Percentiles rank a stretch among this genome's conserved stretches.
Conservation (phyloP, 2,329 filamentous ascomycete species). For the Coniochaeta pulveracea region DNA sequence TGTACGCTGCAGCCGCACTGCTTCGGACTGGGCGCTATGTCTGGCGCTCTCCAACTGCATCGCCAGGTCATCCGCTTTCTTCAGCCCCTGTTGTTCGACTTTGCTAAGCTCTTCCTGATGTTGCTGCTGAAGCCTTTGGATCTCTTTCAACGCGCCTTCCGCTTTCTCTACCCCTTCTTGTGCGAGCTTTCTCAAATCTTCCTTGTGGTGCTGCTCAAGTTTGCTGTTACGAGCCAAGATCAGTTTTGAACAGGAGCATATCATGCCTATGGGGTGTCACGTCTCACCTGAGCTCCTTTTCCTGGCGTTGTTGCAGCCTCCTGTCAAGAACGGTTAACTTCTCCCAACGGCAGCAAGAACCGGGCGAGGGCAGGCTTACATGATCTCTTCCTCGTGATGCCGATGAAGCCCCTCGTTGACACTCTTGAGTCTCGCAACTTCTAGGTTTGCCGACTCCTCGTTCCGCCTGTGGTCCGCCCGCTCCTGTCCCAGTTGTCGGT, state of each 20-base stretch:
- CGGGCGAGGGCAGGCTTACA: not conserved
- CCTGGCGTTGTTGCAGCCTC: not conserved
- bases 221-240: not conserved
- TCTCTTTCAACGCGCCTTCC: too few species aligned
- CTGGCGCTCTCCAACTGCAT: slow-evolving; percentile 26
- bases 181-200: too few species aligned
- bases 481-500: slow-evolving; percentile 56
- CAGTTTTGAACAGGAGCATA: not conserved
- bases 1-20: slow-evolving; percentile 33
- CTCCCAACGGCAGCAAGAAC: not conserved
- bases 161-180: too few species aligned
- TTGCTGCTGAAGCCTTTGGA: too few species aligned
- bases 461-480: slow-evolving; percentile 59
- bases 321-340: not conserved
- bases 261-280: not conserved
- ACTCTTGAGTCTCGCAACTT: slow-evolving; percentile 44
- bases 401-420: slow-evolving; percentile 61
- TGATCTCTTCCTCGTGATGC: slow-evolving; percentile 53
- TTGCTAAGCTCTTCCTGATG: slow-evolving; percentile 7
- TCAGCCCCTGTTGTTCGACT: slow-evolving; percentile 8
- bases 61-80: slow-evolving; percentile 12
- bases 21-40: slow-evolving; percentile 35
- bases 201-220: slow-evolving; percentile 1
- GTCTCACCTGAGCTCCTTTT: slow-evolving; percentile 4
- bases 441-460: slow-evolving; percentile 44